Conservation (phyloP, 2,329 filamentous ascomycete genomes). For the Colletotrichum zoysiae region DNA sequence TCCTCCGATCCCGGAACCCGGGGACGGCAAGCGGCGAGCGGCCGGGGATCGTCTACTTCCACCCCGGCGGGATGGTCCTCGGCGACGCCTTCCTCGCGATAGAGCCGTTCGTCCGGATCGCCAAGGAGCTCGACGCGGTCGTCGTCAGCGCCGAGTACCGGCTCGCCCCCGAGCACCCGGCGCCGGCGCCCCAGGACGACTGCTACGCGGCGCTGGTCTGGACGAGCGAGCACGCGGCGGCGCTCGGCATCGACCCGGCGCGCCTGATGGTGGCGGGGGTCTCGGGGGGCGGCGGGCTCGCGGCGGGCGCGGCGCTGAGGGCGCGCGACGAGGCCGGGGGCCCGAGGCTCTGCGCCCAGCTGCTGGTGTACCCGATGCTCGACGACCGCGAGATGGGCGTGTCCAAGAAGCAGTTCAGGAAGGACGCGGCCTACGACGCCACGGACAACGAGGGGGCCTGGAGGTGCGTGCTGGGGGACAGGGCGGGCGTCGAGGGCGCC, state of each 20-base stretch:
- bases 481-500: slow-evolving; percentile 46
- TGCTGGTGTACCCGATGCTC: slow-evolving; percentile 62
- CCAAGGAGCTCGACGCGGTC: slow-evolving; percentile 42
- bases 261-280: slow-evolving; percentile 57
- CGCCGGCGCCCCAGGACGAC: slow-evolving; percentile 44
- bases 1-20: slow-evolving; percentile 13
- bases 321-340: slow-evolving; percentile 51
- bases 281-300: slow-evolving; percentile 58
- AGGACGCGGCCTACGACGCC: slow-evolving; percentile 45
- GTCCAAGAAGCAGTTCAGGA: slow-evolving; percentile 48
- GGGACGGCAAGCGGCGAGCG: background rate
- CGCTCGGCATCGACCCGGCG: slow-evolving; percentile 56
- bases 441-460: slow-evolving; percentile 57
- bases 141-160: slow-evolving; percentile 61
- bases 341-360: slow-evolving; percentile 52
- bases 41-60: slow-evolving; percentile 27
- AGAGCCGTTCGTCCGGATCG: slow-evolving; percentile 10
- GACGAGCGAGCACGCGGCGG: slow-evolving; percentile 51
- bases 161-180: slow-evolving; percentile 58
- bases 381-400: slow-evolving; percentile 54
- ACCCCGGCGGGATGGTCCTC: slow-evolving; percentile 33
- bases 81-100: slow-evolving; percentile 32
- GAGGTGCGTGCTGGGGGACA: slow-evolving; percentile 54
- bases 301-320: slow-evolving; percentile 53
- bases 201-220: slow-evolving; percentile 51